Conservation (phyloP, 257 asterid species). For the Fraxinus anomala region DNA sequence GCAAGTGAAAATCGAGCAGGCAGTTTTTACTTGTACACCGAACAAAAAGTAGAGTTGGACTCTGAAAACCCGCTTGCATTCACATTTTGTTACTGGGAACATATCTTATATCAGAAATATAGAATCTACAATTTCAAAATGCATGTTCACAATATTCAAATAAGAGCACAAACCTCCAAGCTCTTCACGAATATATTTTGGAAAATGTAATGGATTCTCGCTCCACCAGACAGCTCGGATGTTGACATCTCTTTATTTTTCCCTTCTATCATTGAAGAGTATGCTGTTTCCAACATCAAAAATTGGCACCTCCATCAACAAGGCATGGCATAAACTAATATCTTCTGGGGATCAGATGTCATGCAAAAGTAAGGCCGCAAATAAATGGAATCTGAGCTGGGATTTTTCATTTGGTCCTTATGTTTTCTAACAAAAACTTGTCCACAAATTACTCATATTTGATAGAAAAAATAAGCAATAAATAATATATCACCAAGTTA, state of each 20-base stretch:
- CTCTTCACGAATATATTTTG: slow-evolving; percentile 84
- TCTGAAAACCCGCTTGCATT: slow-evolving; percentile 1
- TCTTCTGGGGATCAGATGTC: neutral
- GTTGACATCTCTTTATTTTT: slow-evolving; percentile 93
- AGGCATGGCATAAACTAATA: slow-evolving; percentile 9
- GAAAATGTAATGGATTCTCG: slow-evolving; percentile 94
- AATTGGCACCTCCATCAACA: slow-evolving; percentile 3
- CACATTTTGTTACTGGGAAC: slow-evolving; percentile 5
- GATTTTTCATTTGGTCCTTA: neutral
- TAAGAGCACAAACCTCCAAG: slow-evolving; percentile 72
- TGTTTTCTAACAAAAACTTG: neutral
- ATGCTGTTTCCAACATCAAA: slow-evolving; percentile 56
- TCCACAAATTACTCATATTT: neutral
- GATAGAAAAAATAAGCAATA: neutral
- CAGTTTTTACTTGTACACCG: neutral
- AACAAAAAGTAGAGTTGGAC: neutral
- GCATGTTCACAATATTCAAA: slow-evolving; percentile 25
- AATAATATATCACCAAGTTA: neutral
- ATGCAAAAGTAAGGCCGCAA: slow-evolving; percentile 11
- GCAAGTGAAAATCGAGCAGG: neutral
- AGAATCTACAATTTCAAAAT: slow-evolving; percentile 20
- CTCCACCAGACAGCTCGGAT: slow-evolving; percentile 93
- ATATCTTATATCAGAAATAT: neutral
- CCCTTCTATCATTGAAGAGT: slow-evolving; percentile 91
- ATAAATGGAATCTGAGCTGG: slow-evolving; percentile 2